phyloP scores from a whole-genome alignment of 2,329 filamentous ascomycete genomes.

The Scedosporium minutisporum region DNA sequence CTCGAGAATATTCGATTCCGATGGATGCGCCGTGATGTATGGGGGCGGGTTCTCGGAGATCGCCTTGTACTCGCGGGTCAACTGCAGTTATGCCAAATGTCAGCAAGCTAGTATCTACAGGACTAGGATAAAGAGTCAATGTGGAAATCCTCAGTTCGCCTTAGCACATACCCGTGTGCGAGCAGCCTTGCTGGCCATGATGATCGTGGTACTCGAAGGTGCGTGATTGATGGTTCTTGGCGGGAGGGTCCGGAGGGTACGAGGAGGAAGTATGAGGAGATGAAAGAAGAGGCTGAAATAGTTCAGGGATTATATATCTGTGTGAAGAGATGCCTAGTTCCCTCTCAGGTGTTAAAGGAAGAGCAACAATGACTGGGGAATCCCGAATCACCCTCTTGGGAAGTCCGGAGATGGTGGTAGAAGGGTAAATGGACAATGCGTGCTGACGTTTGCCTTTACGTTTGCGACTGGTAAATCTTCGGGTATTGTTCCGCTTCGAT shows the following conservation, averaged over 20 bases:
- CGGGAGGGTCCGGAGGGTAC: neutral
- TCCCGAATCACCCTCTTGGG: conserved; percentile 7
- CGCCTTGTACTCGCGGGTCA: conserved; percentile 53
- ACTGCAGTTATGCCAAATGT: conserved; percentile 22
- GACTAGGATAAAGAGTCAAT: neutral
- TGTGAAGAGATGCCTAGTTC: neutral
- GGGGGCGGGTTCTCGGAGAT: conserved; percentile 69
- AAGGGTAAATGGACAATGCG: neutral
- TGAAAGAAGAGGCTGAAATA: neutral
- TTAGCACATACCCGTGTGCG: conserved; percentile 53
- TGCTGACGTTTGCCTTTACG: neutral
- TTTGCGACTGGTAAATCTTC: neutral
- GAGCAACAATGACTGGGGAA: neutral
- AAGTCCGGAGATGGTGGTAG: conserved; percentile 10
- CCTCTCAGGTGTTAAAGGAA: neutral
- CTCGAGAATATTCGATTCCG: conserved; percentile 86
- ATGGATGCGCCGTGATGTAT: conserved; percentile 82
- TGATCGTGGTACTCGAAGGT: conserved; percentile 5
- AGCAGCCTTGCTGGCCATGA: conserved; percentile 63
- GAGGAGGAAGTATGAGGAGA: neutral
- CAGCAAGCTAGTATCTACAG: neutral
- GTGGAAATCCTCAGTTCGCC: neutral
- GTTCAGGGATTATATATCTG: neutral
- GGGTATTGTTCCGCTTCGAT: neutral
- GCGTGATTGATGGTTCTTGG: neutral